Evolutionary conservation across 2,329 filamentous ascomycete genomes (phyloP).

Genomic region (Albophoma yamanashiensis): DNA sequence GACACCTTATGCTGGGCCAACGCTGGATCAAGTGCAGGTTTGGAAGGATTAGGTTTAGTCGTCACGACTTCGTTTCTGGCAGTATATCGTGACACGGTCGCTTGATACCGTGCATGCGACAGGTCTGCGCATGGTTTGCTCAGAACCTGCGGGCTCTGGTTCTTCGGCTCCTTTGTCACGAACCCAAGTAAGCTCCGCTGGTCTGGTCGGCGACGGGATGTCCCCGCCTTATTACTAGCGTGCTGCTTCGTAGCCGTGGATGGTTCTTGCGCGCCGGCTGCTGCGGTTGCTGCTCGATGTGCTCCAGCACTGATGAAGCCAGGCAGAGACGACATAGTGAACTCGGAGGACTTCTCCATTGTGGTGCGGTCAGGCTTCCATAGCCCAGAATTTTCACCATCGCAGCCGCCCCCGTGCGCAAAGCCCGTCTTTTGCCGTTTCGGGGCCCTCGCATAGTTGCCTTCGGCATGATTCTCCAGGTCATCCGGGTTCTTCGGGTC

Average conservation of each 20-base stretch:
- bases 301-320: constrained; percentile 54
- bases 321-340: constrained; percentile 45
- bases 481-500: constrained; percentile 18
- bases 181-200: constrained; percentile 33
- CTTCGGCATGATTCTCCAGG: constrained; percentile 7
- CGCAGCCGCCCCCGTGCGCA: constrained; percentile 6
- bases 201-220: constrained; percentile 21
- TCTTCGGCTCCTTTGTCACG: constrained; percentile 16
- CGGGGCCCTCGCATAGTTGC: constrained; percentile 10
- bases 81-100: constrained; percentile 11
- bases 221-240: constrained; percentile 9
- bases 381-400: constrained; percentile 14
- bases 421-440: constrained; percentile 18
- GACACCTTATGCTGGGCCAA: constrained; percentile 30
- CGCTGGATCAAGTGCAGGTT: constrained; percentile 16
- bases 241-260: constrained; percentile 8
- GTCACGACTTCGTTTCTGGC: constrained; percentile 3
- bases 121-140: constrained; percentile 7
- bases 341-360: constrained; percentile 47
- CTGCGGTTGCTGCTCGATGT: constrained; percentile 33
- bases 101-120: constrained; percentile 15
- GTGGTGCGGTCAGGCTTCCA: constrained; percentile 40
- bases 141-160: constrained; percentile 3
- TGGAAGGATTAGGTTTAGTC: constrained; percentile 2
- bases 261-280: constrained; percentile 8